phyloP scores from a whole-genome alignment of 768 basidiomycete species.

The Phlebiopsis gigantea region DNA sequence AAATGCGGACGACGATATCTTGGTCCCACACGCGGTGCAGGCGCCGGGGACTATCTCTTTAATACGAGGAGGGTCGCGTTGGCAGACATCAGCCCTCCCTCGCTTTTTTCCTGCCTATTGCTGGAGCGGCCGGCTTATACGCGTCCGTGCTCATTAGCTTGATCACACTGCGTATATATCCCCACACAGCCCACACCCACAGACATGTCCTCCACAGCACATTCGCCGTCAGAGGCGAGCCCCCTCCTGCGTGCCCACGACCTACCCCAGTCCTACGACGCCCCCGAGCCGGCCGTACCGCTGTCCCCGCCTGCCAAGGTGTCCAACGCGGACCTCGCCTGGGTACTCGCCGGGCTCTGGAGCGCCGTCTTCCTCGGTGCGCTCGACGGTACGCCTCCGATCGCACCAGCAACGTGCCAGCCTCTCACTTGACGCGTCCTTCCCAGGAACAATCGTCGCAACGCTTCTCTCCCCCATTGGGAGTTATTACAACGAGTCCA shows the following conservation, averaged over 20 bases:
- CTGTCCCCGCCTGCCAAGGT: slow-evolving; percentile 32
- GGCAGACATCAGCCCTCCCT: not conserved
- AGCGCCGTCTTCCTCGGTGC: slow-evolving; percentile 81
- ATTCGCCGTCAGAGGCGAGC: slow-evolving; percentile 45
- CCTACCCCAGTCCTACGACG: slow-evolving; percentile 41
- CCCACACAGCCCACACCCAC: not conserved
- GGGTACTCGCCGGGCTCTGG: slow-evolving; percentile 78
- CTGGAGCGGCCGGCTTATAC: not conserved
- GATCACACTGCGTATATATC: not conserved
- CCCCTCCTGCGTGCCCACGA: slow-evolving; percentile 45
- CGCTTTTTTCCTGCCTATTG: not conserved
- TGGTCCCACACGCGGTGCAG: not conserved
- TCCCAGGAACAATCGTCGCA: slow-evolving; percentile 76
- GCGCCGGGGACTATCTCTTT: not conserved
- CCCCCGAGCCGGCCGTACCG: slow-evolving; percentile 19
- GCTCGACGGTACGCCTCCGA: slow-evolving; percentile 58
- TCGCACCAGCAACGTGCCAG: not conserved
- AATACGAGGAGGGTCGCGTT: not conserved
- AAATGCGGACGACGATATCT: not conserved
- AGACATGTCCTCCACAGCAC: slow-evolving; percentile 35
- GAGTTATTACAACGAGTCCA: slow-evolving; percentile 75
- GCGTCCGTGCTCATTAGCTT: not conserved
- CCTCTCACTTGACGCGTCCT: not conserved
- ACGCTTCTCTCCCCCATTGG: slow-evolving; percentile 83
- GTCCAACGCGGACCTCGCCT: slow-evolving; percentile 50